Evolutionary conservation across 176 grass and related monocot species (phyloP).

Genomic region (Musa troglodytarum): DNA sequence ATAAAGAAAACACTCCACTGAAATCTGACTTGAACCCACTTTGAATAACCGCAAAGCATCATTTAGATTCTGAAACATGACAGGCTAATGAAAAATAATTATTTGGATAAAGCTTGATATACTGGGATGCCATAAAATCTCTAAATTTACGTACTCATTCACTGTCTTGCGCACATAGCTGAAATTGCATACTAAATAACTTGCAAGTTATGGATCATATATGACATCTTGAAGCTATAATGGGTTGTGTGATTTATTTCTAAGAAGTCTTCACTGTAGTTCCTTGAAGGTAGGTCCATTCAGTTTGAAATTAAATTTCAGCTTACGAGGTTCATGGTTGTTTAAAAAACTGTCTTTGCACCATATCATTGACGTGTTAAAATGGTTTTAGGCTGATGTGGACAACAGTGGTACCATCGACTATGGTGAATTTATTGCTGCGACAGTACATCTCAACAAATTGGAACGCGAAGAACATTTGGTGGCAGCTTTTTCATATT

Average conservation of each 20-base stretch:
- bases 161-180: too few species aligned
- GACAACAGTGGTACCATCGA: constrained; percentile 99
- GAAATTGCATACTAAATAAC: too few species aligned
- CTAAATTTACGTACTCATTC: too few species aligned
- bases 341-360: background rate
- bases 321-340: background rate
- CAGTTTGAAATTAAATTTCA: background rate
- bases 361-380: constrained; percentile 8
- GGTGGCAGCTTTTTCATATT: constrained; percentile 87
- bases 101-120: background rate
- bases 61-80: background rate
- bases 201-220: too few species aligned
- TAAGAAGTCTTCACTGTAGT: too few species aligned
- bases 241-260: too few species aligned
- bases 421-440: constrained; percentile 96
- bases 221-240: too few species aligned
- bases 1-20: background rate
- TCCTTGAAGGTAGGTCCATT: background rate
- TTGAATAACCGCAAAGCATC: background rate
- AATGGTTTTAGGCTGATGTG: constrained; percentile 70
- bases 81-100: too few species aligned
- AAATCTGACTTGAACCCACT: background rate
- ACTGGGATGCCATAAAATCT: too few species aligned
- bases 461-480: constrained; percentile 89
- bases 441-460: constrained; percentile 95